Evolutionary conservation across 139 green algal species (phyloP).

Genomic region (Gonium pectorale): DNA sequence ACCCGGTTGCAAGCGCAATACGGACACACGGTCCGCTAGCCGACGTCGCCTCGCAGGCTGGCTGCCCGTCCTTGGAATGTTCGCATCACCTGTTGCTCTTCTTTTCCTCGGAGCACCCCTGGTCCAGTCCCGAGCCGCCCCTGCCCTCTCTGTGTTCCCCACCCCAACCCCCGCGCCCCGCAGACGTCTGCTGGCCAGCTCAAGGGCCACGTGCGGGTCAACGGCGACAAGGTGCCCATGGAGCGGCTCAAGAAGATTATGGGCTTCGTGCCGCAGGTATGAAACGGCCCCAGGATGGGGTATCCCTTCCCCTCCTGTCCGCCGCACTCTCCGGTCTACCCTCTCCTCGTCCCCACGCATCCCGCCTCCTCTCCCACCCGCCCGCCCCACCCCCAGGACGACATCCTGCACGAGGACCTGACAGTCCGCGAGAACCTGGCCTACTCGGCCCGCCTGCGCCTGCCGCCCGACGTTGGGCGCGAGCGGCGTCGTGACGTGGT

Average conservation of each 20-base stretch:
- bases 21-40: too few relatives aligned
- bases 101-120: too few relatives aligned
- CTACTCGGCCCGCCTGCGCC: slow-evolving; percentile 53
- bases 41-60: too few relatives aligned
- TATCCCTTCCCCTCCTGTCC: not conserved
- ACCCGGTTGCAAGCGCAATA: too few relatives aligned
- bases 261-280: slow-evolving; percentile 88
- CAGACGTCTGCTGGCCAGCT: slow-evolving; percentile 19
- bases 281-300: too few relatives aligned
- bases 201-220: slow-evolving; percentile 44
- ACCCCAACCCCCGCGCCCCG: too few relatives aligned
- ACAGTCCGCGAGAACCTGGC: slow-evolving; percentile 62
- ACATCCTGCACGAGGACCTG: slow-evolving; percentile 44
- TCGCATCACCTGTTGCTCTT: too few relatives aligned
- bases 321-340: not conserved
- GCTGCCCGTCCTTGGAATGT: too few relatives aligned
- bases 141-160: too few relatives aligned
- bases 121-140: too few relatives aligned
- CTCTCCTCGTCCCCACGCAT: not conserved
- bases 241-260: slow-evolving; percentile 45
- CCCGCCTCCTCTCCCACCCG: not conserved
- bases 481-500: slow-evolving; percentile 25
- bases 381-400: not conserved
- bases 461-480: slow-evolving; percentile 41
- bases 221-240: slow-evolving; percentile 42